phyloP scores from a whole-genome alignment of 2,329 filamentous ascomycete species.

The Penicillium italicum region DNA sequence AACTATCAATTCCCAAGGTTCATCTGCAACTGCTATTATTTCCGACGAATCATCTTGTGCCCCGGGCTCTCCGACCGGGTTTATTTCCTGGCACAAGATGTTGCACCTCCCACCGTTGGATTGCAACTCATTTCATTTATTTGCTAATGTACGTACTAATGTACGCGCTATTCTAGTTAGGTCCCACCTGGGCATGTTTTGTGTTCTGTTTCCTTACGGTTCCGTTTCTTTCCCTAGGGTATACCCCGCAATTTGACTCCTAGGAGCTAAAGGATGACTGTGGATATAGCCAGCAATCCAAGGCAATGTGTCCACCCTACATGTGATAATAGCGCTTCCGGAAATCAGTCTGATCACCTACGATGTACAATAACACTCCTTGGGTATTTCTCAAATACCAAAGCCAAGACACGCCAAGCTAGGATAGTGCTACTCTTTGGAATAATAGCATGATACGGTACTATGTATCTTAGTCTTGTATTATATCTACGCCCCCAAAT shows the following conservation, averaged over 20 bases:
- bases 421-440: not conserved
- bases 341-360: not conserved
- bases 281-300: no score
- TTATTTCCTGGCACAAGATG: not conserved
- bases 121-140: not conserved
- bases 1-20: no score
- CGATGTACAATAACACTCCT: not conserved
- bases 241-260: not conserved
- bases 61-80: slow-evolving; percentile 18
- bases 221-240: not conserved
- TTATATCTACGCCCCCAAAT: not conserved
- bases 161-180: not conserved
- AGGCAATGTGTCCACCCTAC: not conserved
- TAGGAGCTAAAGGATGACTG: not conserved
- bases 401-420: not conserved
- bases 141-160: not conserved
- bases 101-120: not conserved
- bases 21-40: not conserved
- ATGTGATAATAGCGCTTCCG: not conserved
- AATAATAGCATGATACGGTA: not conserved
- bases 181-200: no score
- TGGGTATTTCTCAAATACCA: not conserved
- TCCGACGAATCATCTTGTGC: slow-evolving; percentile 12
- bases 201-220: not conserved
- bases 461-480: not conserved